A percentile compares a stretch with the other conserved stretches of the same genome.
These are phyloP conservation scores for Chlorella sorokiniana DNA, from an alignment of 139 green algal species.

Conservation along the genomic window DNA sequence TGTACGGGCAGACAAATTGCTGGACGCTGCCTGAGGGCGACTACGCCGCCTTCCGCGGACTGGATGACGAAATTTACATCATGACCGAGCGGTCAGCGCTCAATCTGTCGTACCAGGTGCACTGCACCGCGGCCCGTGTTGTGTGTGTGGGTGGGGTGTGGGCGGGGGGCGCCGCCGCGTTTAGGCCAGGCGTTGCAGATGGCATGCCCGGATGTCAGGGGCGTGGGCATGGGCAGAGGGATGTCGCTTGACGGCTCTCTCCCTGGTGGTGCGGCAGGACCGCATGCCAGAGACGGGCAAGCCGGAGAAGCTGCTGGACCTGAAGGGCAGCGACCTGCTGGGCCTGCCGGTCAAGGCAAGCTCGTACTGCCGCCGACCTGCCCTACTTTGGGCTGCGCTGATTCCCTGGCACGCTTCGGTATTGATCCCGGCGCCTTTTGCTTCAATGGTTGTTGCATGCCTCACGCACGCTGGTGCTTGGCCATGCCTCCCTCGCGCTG, in stretches of 20 bases:
- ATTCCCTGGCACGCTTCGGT: too few species aligned
- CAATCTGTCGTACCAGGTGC: conserved; percentile 91
- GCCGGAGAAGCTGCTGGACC: conserved; percentile 75
- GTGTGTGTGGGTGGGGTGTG: too few species aligned
- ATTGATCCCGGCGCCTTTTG: neutral
- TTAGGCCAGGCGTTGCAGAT: too few species aligned
- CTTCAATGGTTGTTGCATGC: neutral
- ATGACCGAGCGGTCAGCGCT: conserved; percentile 84
- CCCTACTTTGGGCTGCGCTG: too few species aligned
- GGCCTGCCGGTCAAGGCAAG: conserved; percentile 75
- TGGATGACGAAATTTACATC: conserved; percentile 88
- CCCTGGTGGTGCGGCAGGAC: conserved; percentile 36
- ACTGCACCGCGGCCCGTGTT: too few species aligned
- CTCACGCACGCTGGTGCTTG: neutral
- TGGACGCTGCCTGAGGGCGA: conserved; percentile 96
- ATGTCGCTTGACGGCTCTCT: too few species aligned
- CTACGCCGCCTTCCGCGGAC: conserved; percentile 88
- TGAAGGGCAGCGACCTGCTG: conserved; percentile 94
- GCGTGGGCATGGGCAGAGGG: too few species aligned
- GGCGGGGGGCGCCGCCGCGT: too few species aligned
- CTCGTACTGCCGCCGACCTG: neutral
- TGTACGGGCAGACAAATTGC: conserved; percentile 99
- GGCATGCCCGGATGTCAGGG: too few species aligned
- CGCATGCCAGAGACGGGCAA: conserved; percentile 65
- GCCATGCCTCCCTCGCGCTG: neutral